A percentile compares a stretch with the other conserved stretches of the same genome.
Evolutionary conservation across 2,329 filamentous ascomycete species (phyloP).

Genomic region (Colletotrichum liriopes): DNA sequence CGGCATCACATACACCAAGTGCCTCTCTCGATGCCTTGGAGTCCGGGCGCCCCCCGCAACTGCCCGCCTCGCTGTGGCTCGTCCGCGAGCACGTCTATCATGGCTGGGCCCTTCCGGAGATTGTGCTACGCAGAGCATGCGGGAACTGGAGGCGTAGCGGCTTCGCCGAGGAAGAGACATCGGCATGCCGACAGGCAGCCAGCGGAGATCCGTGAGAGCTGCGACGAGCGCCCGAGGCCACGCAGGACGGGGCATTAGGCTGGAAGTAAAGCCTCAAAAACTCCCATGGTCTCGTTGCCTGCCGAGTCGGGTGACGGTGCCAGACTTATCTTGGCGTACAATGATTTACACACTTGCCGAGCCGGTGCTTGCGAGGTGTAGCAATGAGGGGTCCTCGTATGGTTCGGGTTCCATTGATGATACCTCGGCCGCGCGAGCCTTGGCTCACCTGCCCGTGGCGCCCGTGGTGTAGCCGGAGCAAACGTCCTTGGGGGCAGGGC

Average conservation of each 20-base stretch:
- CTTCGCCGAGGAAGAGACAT: neutral
- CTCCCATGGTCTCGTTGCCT: neutral
- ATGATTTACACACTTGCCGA: slow-evolving; percentile 32
- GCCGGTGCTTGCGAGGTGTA: neutral
- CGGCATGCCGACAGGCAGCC: neutral
- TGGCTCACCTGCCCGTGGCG: slow-evolving; percentile 1
- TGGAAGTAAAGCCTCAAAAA: neutral
- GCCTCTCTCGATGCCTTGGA: neutral
- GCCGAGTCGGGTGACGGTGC: slow-evolving; percentile 21
- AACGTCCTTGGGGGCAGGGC: slow-evolving; percentile 2
- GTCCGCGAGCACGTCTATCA: neutral
- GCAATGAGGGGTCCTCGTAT: slow-evolving; percentile 3
- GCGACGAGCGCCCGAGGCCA: neutral
- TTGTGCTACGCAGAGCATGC: neutral
- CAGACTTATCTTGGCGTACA: slow-evolving; percentile 14
- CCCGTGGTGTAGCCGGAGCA: slow-evolving; percentile 1
- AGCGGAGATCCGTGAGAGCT: slow-evolving; percentile 8
- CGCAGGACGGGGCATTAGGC: neutral
- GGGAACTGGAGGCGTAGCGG: neutral
- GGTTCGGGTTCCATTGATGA: slow-evolving; percentile 23
- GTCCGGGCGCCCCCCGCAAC: neutral
- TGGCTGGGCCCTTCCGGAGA: slow-evolving; percentile 1
- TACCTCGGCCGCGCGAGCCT: slow-evolving; percentile 12
- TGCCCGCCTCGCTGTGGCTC: neutral
- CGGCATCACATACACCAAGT: neutral